A percentile compares a stretch with the other conserved stretches of the same genome.
Evolutionary conservation across 306 rosid genomes (phyloP).

Genomic region (Fragaria vesca): DNA sequence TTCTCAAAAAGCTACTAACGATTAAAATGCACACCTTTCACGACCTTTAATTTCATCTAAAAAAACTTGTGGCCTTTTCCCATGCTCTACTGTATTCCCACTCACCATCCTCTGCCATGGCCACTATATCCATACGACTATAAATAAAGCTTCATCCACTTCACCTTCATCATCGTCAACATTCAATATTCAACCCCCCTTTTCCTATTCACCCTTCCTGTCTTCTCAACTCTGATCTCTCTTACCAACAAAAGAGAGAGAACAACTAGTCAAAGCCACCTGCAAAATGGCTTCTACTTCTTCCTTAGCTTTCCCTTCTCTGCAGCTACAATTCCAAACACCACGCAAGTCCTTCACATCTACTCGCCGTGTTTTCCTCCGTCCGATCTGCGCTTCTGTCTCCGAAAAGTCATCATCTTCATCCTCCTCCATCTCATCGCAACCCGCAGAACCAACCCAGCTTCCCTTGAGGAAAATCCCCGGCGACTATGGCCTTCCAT

Average conservation of each 20-base stretch:
- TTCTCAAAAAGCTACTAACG: neutral
- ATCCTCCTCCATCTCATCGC: slow-evolving; percentile 22
- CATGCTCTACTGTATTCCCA: neutral
- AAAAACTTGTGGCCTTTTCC: neutral
- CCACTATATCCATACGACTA: neutral
- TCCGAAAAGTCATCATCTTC: slow-evolving; percentile 42
- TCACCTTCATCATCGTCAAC: neutral
- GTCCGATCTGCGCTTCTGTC: slow-evolving; percentile 42
- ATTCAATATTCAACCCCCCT: neutral
- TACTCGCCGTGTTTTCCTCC: neutral
- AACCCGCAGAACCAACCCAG: slow-evolving; percentile 8
- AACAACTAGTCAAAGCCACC: neutral
- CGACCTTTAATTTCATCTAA: neutral
- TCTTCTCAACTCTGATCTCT: neutral
- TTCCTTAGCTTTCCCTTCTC: slow-evolving; percentile 31
- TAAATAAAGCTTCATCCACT: neutral
- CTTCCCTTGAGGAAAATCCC: slow-evolving; percentile 68
- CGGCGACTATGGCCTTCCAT: slow-evolving; percentile 70
- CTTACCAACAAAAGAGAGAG: neutral
- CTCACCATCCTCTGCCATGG: neutral
- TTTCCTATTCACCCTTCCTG: neutral
- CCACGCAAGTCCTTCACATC: slow-evolving; percentile 2
- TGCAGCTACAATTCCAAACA: slow-evolving; percentile 31
- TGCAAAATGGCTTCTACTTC: slow-evolving; percentile 40
- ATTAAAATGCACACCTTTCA: neutral